These are phyloP conservation scores for Remersonia thermophila DNA, from an alignment of 2,329 filamentous ascomycete species.

Conservation along the genomic window DNA sequence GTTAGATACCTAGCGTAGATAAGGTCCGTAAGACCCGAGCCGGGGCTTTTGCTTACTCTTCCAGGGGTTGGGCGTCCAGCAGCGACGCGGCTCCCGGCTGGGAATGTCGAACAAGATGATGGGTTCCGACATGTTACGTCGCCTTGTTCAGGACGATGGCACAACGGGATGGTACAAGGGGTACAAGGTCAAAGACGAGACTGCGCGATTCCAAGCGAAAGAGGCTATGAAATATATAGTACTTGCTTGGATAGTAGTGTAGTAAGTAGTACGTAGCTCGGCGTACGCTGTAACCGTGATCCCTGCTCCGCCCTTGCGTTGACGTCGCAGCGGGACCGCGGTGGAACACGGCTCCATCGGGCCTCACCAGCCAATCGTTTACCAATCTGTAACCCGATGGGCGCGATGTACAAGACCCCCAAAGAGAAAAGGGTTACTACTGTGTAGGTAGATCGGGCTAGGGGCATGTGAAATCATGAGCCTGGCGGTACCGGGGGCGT, in stretches of 20 bases:
- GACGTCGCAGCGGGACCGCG: constrained; percentile 1
- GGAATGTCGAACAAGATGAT: constrained; percentile 52
- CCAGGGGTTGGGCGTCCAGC: constrained; percentile 61
- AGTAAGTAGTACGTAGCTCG: neutral
- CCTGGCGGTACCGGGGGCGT: no score
- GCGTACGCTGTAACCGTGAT: neutral
- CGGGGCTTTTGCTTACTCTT: constrained; percentile 37
- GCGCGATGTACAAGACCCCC: neutral
- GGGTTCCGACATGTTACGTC: constrained; percentile 21
- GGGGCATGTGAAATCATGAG: no score
- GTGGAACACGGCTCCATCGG: neutral
- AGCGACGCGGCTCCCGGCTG: constrained; percentile 32
- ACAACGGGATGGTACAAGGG: neutral
- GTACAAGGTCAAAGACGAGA: neutral
- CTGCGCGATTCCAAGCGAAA: neutral
- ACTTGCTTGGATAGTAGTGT: neutral
- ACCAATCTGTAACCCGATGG: no score
- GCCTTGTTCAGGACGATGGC: no score
- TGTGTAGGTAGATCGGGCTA: no score
- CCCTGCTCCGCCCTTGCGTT: neutral
- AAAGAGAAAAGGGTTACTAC: no score
- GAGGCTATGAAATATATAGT: neutral
- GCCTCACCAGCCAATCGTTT: no score
- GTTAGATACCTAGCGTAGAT: neutral
- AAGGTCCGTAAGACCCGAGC: constrained; percentile 7